Evolutionary conservation across 176 grass and related monocot species (phyloP), one percentile per base, ranked within the genome.

Genomic region (Avena eriantha): DNA sequence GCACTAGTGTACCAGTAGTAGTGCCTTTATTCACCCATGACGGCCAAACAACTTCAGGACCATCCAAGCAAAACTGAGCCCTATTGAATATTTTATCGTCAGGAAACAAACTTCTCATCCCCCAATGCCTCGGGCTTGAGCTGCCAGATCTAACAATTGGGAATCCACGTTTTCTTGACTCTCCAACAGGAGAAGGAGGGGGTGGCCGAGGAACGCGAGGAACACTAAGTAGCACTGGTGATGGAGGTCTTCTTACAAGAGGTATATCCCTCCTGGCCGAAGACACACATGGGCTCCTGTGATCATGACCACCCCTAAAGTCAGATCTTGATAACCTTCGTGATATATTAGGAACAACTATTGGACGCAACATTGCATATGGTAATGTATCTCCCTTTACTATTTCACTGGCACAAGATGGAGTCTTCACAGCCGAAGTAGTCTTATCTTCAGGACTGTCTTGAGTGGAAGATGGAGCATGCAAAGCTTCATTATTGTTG

Each of bases 11-110:
- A 87, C 73, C 80, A 49, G 81, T 79, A 76, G 87, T 41, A 69
- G 80, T 80, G 1, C 86, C 92, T 88, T 97, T 92, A 83, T 89
- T 91, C 70, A 65, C 76, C 92, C 91, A 94, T 85, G 90, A 91
- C 85, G 96, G 91, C 96, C 96, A 98, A 80, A 98, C 92, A 73
- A 98, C 93, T 88, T 98, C 96, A 89, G 94, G 92, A 63, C 96
- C 93, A 92, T 96, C 96, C 85, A 96, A 89, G 76, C 92, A 92
- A 92, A 87, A 84, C 84, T 88, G 93, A 53, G 84, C 92, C 86
- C 88, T 92, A 78, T 91, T 90, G 33, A 88, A 84, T 82, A 78
- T 85, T 78, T 87, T 94, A 78, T 94, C 96, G 69, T 98, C 96
- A 43, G 84, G 84, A 91, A 87, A 94, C 91, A 91, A 86, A 82